Percentiles rank a stretch among this genome's conserved stretches.
These are phyloP conservation scores for Podospora comata DNA, from an alignment of 495 filamentous ascomycete species.

Conservation along the genomic window DNA sequence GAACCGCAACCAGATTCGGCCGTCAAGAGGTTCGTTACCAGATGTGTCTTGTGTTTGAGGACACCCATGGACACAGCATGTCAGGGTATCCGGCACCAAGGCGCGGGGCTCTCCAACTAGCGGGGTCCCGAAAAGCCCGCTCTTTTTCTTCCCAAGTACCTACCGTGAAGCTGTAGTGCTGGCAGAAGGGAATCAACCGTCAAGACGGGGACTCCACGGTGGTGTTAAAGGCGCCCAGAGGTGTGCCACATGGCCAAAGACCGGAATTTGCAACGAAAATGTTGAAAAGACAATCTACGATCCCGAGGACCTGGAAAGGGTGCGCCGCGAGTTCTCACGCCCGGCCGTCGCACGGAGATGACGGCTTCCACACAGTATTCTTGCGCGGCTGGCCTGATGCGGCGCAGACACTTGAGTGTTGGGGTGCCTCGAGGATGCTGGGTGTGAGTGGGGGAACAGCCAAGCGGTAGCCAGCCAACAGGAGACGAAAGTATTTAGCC, in stretches of 20 bases:
- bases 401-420: not conserved
- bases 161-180: not conserved
- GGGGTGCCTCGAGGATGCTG: not conserved
- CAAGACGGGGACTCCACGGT: not conserved
- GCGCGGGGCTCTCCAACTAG: constrained; percentile 18
- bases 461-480: not conserved
- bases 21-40: constrained; percentile 5
- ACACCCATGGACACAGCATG: not conserved
- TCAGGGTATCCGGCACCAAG: constrained; percentile 11
- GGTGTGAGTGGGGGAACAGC: not conserved
- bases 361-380: constrained; percentile 4
- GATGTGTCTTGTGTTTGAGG: not conserved
- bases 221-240: not conserved
- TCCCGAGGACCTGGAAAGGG: constrained; percentile 9
- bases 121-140: constrained; percentile 2
- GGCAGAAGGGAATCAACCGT: not conserved
- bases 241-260: not conserved
- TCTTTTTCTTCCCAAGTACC: not conserved
- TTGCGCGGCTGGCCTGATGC: constrained; percentile 1
- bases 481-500: constrained; percentile 5
- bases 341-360: not conserved
- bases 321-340: not conserved
- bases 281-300: constrained; percentile 1
- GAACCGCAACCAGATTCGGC: not conserved
- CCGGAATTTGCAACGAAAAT: not conserved